Base-by-base conservation (phyloP, 108 stramenopile species). In the Chaetoceros muelleri region DNA sequence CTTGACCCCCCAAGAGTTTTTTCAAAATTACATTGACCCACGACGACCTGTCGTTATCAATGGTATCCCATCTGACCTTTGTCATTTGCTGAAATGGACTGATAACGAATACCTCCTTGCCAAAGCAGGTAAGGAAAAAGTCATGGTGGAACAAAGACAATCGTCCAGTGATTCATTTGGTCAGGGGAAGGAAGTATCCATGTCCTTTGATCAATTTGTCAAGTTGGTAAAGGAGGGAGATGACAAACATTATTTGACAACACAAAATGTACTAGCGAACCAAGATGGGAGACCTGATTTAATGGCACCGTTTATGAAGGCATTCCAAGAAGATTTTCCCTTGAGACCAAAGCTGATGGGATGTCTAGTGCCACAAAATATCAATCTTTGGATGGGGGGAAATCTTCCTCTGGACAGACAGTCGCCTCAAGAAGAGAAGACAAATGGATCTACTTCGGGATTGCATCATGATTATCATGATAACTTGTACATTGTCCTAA, bases 401-500 rank as follows among this genome's bases (percentile, higher is more conserved):
- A 48, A 28, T 66, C 58, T 17, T 71, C 70, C 2, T 19, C 18
- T 13, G 47, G 28, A 50, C 30, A 3, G 25, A 34, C 23, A 51
- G 30, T 3, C 45, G 22, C 16, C 16, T 20, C 16, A 16, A 17
- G 10, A 55, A n/a, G 54, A 55, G 16, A 16, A 55, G 13, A 22
- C 10, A 18, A 27, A 48, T 24, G 53, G 30, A 50, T 22, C 61
- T 0, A 76, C 82, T 25, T 79, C 74, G 5, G 97, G 98, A 3
- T 76, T 99, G 30, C 98, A 99, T 70, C 98, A 99, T 52, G 98
- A 99, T 66, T 97, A 82, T 81, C 98, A 99, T 66, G 98, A 99
- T 74, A 99, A 99, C 63, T 71, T 99, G 18, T 98, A 98, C 75
- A 53, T 95, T 13, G 55, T 98, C 2, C 51, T 95, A 7, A 26